Evolutionary conservation across 371 early-diverging fungal genomes (phyloP).

Genomic region (Conidiobolus incongruus): DNA sequence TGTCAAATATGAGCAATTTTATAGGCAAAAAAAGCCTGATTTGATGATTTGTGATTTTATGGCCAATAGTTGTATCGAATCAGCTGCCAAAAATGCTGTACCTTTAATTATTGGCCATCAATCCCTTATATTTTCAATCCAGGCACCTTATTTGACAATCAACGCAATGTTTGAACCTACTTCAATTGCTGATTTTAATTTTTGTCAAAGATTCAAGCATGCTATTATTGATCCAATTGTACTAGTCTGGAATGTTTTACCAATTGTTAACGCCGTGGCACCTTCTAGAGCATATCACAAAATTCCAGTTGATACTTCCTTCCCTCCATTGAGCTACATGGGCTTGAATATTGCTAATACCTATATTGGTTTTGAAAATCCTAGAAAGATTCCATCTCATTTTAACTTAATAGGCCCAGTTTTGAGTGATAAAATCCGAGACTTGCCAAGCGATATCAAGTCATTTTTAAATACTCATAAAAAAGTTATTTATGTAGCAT

Average conservation of each 20-base stretch:
- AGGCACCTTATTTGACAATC: not conserved
- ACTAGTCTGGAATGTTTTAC: not conserved
- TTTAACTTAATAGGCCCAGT: conserved; percentile 1
- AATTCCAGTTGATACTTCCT: not conserved
- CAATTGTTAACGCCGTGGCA: no score
- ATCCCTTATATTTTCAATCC: not conserved
- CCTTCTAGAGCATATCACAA: not conserved
- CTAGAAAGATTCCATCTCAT: not conserved
- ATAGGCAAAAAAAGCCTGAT: not conserved
- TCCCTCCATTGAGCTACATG: not conserved
- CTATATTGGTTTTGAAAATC: not conserved
- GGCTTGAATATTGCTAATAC: not conserved
- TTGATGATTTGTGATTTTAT: not conserved
- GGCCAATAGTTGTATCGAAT: not conserved
- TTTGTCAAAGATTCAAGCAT: not conserved
- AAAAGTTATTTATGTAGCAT: not conserved
- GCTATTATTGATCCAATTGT: not conserved
- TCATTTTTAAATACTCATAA: not conserved
- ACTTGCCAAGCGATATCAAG: not conserved
- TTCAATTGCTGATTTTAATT: not conserved
- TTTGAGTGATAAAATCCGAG: not conserved
- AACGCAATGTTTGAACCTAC: not conserved
- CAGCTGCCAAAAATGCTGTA: not conserved
- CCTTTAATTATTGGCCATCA: not conserved
- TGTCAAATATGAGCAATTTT: no score